A percentile compares a stretch with the other conserved stretches of the same genome.
phyloP scores from a whole-genome alignment of 129 eudicot genomes.

The Centella asiatica region DNA sequence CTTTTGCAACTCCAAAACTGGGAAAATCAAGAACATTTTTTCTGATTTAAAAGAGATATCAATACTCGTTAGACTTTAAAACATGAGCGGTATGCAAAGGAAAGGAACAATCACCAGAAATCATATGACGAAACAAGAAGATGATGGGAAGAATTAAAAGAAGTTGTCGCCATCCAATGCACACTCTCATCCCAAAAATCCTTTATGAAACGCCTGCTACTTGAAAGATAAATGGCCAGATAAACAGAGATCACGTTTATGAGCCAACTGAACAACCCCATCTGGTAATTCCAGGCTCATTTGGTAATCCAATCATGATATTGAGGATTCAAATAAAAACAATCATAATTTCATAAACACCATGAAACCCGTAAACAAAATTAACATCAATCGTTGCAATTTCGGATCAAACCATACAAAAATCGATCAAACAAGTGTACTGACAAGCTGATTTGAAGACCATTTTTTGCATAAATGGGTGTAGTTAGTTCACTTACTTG shows the following conservation, averaged over 20 bases:
- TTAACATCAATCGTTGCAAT: too few species aligned
- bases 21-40: neutral
- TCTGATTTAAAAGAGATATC: neutral
- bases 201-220: constrained; percentile 10
- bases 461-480: too few species aligned
- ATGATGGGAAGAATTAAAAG: constrained; percentile 58
- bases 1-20: constrained; percentile 64
- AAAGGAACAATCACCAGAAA: constrained; percentile 45
- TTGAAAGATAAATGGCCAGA: constrained; percentile 8
- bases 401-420: too few species aligned
- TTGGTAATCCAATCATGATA: too few species aligned
- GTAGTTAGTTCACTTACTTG: too few species aligned
- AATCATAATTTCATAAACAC: too few species aligned
- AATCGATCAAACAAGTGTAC: too few species aligned
- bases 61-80: constrained; percentile 2
- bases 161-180: constrained; percentile 68
- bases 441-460: too few species aligned
- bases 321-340: too few species aligned
- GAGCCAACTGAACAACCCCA: neutral
- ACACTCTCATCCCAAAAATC: constrained; percentile 53
- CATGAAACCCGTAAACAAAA: too few species aligned
- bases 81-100: neutral
- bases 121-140: constrained; percentile 44
- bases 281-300: too few species aligned
- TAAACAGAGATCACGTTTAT: neutral